Evolutionary conservation across 768 basidiomycete species (phyloP).

Genomic region (Symmetrospora coprosmae): DNA sequence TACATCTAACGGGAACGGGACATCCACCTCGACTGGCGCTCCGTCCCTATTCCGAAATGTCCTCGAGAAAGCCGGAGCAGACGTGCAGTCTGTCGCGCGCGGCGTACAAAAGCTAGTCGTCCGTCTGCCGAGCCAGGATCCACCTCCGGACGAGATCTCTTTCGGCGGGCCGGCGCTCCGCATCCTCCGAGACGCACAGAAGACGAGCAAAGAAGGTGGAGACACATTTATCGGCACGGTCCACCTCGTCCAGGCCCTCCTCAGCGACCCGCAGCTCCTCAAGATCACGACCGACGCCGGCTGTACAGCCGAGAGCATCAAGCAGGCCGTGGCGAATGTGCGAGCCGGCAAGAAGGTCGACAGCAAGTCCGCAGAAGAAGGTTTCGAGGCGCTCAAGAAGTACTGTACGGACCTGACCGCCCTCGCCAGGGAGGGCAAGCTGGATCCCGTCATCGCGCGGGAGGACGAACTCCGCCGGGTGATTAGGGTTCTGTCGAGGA

Average conservation of each 20-base stretch:
- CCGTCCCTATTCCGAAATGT: slow-evolving; percentile 61
- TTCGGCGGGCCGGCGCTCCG: slow-evolving; percentile 48
- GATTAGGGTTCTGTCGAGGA: slow-evolving; percentile 32
- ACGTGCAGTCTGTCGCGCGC: slow-evolving; percentile 52
- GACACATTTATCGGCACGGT: slow-evolving; percentile 89
- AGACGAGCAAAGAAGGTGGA: slow-evolving; percentile 56
- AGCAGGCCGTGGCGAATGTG: slow-evolving; percentile 61
- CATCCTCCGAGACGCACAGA: slow-evolving; percentile 61
- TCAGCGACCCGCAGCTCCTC: slow-evolving; percentile 57
- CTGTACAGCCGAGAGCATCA: slow-evolving; percentile 52
- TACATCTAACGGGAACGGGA: slow-evolving; percentile 31
- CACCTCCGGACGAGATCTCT: slow-evolving; percentile 66
- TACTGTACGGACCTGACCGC: slow-evolving; percentile 39
- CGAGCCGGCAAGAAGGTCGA: slow-evolving; percentile 76
- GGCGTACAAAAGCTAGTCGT: slow-evolving; percentile 62
- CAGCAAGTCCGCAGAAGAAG: slow-evolving; percentile 70
- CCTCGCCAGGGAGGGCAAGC: slow-evolving; percentile 38
- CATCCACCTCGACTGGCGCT: slow-evolving; percentile 31
- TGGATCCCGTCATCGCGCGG: slow-evolving; percentile 41
- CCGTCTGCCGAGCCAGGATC: slow-evolving; percentile 65
- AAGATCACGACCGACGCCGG: slow-evolving; percentile 59
- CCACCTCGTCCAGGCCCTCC: slow-evolving; percentile 69
- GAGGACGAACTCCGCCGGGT: slow-evolving; percentile 31
- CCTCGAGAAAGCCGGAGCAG: slow-evolving; percentile 69
- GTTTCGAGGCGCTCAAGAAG: slow-evolving; percentile 82